A percentile compares a stretch with the other conserved stretches of the same genome.
Evolutionary conservation across 2,329 filamentous ascomycete genomes (phyloP).

Genomic region (Alternaria postmessia): DNA sequence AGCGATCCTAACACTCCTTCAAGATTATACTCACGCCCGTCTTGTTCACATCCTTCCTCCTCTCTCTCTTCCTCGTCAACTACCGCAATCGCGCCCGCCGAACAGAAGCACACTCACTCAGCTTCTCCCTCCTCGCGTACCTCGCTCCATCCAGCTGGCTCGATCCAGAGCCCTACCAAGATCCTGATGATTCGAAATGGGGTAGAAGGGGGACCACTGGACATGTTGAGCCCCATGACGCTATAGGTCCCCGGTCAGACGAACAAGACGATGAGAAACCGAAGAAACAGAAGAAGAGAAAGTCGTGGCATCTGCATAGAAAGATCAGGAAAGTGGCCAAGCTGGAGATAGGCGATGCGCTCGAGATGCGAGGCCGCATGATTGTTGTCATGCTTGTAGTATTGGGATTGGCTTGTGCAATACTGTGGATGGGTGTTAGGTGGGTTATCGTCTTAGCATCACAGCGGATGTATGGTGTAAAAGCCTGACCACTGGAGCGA

Average conservation of each 20-base stretch:
- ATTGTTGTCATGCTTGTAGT: conserved; percentile 58
- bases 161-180: conserved; percentile 56
- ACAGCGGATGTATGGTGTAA: not conserved
- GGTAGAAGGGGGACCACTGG: conserved; percentile 16
- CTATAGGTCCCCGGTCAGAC: conserved; percentile 23
- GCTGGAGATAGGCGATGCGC: conserved; percentile 70
- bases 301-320: conserved; percentile 51
- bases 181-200: conserved; percentile 43
- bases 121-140: conserved; percentile 30
- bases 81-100: conserved; percentile 62
- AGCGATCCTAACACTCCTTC: not conserved
- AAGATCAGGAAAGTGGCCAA: conserved; percentile 65
- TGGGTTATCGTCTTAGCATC: conserved; percentile 27
- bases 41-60: conserved; percentile 69
- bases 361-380: conserved; percentile 66
- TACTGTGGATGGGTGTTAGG: conserved; percentile 27
- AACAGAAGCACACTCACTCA: conserved; percentile 43
- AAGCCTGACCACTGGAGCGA: not conserved
- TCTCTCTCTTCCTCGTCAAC: conserved; percentile 72
- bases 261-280: conserved; percentile 2
- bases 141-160: conserved; percentile 38
- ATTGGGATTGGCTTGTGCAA: conserved; percentile 23
- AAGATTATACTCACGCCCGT: conserved; percentile 67
- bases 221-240: conserved; percentile 34
- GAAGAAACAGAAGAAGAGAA: conserved; percentile 22